Evolutionary conservation across 352 stramenopile genomes (phyloP).

Genomic region (Globisporangium barbulae): DNA sequence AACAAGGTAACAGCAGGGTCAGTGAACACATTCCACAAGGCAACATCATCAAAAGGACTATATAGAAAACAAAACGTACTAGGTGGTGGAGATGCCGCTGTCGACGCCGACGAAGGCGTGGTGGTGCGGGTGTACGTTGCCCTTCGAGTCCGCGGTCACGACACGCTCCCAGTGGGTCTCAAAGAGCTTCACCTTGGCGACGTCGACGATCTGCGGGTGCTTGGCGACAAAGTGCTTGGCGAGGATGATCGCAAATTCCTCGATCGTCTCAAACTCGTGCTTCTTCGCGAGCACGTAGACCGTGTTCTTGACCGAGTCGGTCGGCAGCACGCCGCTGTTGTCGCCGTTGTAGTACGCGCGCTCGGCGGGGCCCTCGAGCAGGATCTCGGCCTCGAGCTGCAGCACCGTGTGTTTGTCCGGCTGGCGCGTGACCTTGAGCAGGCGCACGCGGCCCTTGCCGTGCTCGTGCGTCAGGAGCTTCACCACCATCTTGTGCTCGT

Average conservation of each 20-base stretch:
- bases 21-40: not conserved
- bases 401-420: constrained; percentile 72
- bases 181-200: constrained; percentile 75
- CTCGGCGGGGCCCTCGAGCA: constrained; percentile 79
- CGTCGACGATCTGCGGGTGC: constrained; percentile 71
- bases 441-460: constrained; percentile 83
- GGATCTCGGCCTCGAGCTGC: constrained; percentile 81
- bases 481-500: constrained; percentile 45
- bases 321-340: constrained; percentile 83
- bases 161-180: constrained; percentile 75
- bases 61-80: constrained; percentile 34
- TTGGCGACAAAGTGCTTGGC: constrained; percentile 85
- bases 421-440: constrained; percentile 84
- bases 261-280: constrained; percentile 82
- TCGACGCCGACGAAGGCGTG: constrained; percentile 72
- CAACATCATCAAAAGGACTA: not conserved
- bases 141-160: constrained; percentile 48
- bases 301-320: constrained; percentile 91
- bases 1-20: not conserved
- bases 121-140: constrained; percentile 53
- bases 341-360: constrained; percentile 81
- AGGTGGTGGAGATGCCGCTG: constrained; percentile 51
- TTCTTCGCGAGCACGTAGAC: constrained; percentile 88
- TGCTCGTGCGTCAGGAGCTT: constrained; percentile 73
- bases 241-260: constrained; percentile 86